Evolutionary conservation across 2,329 filamentous ascomycete genomes (phyloP).

Genomic region (Thelonectria rubi): DNA sequence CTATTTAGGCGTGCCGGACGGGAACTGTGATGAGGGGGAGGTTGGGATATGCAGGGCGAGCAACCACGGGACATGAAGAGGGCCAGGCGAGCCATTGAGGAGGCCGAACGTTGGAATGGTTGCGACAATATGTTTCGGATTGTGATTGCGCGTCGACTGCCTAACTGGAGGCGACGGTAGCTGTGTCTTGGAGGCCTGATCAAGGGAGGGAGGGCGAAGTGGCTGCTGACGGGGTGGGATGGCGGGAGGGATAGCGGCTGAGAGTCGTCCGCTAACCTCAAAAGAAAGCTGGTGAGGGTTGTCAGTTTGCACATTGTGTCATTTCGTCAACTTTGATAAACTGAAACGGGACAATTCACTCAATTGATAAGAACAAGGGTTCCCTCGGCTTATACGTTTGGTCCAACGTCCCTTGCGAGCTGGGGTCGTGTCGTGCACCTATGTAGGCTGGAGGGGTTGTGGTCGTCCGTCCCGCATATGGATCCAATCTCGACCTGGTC

Average conservation of each 20-base stretch:
- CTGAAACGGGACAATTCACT: conserved; percentile 1
- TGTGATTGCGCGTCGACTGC: conserved; percentile 15
- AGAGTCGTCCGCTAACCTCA: conserved; percentile 7
- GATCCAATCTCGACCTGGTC: conserved; percentile 11
- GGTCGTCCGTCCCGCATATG: conserved; percentile 13
- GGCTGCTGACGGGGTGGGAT: conserved; percentile 4
- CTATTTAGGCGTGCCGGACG: conserved; percentile 1
- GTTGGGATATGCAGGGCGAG: conserved; percentile 35
- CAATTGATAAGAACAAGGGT: conserved; percentile 17
- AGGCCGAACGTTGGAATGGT: background rate
- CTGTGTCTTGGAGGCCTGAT: conserved; percentile 1
- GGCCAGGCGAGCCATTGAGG: conserved; percentile 33
- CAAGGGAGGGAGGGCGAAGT: background rate
- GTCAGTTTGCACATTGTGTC: background rate
- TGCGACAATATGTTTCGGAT: conserved; percentile 20
- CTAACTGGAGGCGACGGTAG: conserved; percentile 3
- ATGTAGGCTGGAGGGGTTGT: conserved; percentile 4
- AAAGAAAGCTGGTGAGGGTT: background rate
- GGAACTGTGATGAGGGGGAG: conserved; percentile 20
- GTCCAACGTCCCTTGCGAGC: background rate
- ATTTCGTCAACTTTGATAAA: background rate
- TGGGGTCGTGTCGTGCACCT: conserved; percentile 7
- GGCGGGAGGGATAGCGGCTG: background rate
- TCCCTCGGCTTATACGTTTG: conserved; percentile 15
- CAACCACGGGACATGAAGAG: conserved; percentile 23